These are phyloP conservation scores for Erodium trifolium DNA, from an alignment of 441 rosid species.

Conservation along the genomic window DNA sequence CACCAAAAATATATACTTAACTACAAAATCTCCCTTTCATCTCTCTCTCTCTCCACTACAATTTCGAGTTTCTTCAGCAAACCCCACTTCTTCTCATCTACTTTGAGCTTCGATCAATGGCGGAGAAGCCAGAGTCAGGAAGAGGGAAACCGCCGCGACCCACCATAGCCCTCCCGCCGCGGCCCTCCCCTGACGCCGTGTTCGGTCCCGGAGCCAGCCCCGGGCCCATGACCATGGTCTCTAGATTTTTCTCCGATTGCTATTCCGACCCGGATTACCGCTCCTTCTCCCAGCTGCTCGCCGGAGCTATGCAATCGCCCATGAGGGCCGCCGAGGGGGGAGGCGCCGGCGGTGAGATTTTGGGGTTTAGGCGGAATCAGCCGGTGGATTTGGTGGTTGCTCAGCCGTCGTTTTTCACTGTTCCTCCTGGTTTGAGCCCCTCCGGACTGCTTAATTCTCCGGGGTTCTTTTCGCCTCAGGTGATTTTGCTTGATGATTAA, in stretches of 20 bases:
- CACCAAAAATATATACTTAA: too few species aligned
- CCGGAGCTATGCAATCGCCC: conserved; percentile 6
- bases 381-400: background rate
- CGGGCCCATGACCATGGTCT: background rate
- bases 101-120: background rate
- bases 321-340: too few species aligned
- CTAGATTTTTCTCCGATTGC: background rate
- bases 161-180: background rate
- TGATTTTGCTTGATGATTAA: background rate
- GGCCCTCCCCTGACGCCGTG: background rate
- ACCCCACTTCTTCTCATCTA: too few species aligned
- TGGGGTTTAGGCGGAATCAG: too few species aligned
- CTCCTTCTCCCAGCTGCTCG: conserved; percentile 7
- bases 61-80: too few species aligned
- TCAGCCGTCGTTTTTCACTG: background rate
- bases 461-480: background rate
- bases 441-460: background rate
- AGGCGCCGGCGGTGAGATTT: too few species aligned
- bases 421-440: background rate
- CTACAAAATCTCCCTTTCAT: too few species aligned
- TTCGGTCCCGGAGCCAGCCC: background rate
- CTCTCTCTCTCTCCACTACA: too few species aligned
- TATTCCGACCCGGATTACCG: background rate
- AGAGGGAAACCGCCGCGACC: background rate
- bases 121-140: background rate